phyloP scores from a whole-genome alignment of 257 asterid species.

The Solanum piurae region DNA sequence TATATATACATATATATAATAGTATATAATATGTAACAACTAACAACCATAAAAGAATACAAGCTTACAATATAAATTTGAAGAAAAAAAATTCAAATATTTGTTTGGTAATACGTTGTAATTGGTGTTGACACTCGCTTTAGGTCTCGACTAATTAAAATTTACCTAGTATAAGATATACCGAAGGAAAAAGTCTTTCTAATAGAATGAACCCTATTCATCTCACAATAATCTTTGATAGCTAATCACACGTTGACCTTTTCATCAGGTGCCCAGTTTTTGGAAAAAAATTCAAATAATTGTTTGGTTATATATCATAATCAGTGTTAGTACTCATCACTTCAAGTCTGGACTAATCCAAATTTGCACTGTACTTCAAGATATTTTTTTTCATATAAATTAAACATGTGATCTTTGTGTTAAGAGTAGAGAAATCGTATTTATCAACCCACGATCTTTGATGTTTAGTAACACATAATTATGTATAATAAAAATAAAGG shows the following conservation, averaged over 20 bases:
- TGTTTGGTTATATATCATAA: neutral
- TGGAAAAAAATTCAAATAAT: too few relatives aligned
- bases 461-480: neutral
- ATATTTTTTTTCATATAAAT: too few relatives aligned
- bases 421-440: neutral
- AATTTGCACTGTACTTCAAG: too few relatives aligned
- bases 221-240: too few relatives aligned
- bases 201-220: too few relatives aligned
- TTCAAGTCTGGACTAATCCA: too few relatives aligned
- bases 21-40: neutral
- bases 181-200: neutral
- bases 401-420: too few relatives aligned
- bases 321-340: too few relatives aligned
- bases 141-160: too few relatives aligned
- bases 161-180: neutral
- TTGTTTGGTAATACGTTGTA: neutral
- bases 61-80: too few relatives aligned
- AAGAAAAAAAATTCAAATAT: too few relatives aligned
- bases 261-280: neutral
- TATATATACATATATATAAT: too few relatives aligned
- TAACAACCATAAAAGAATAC: neutral
- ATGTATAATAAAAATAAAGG: neutral
- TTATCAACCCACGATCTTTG: neutral
- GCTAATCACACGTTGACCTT: neutral
- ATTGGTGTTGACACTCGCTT: neutral